Evolutionary conservation across 495 filamentous ascomycete species (phyloP).

Genomic region (Tuber aestivum): DNA sequence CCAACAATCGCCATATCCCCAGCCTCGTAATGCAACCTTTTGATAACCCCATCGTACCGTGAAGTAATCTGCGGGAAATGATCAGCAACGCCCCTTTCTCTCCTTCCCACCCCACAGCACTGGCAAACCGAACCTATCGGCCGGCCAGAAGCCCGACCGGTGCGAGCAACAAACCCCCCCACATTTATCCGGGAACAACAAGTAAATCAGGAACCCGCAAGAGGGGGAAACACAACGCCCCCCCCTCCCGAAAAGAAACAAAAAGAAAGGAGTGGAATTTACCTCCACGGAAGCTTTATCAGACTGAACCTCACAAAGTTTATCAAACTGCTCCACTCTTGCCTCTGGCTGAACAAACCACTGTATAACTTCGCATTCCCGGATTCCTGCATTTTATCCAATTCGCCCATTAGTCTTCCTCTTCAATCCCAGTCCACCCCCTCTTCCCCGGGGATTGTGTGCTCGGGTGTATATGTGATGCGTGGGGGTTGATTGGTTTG

Average conservation of each 20-base stretch:
- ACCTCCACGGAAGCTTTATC: conserved; percentile 98
- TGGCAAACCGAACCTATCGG: not conserved
- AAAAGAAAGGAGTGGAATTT: conserved; percentile 9
- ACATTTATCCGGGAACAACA: not conserved
- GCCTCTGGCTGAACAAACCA: conserved; percentile 98
- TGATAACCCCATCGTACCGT: conserved; percentile 88
- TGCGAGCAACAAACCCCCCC: conserved; percentile 14
- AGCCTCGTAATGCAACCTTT: conserved; percentile 89
- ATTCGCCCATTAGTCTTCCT: conserved; percentile 6
- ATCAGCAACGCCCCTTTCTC: not conserved
- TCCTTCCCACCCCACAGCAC: not conserved
- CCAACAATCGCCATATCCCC: conserved; percentile 95
- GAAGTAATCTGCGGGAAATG: conserved; percentile 66
- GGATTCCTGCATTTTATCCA: conserved; percentile 61
- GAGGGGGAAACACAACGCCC: not conserved
- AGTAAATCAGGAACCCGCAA: not conserved
- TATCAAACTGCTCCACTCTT: conserved; percentile 95
- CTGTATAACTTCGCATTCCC: conserved; percentile 97
- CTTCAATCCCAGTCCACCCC: conserved; percentile 2
- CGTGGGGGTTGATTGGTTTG: not conserved
- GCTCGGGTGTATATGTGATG: not conserved
- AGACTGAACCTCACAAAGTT: conserved; percentile 93
- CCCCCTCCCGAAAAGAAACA: not conserved
- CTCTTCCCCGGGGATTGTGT: conserved; percentile 3
- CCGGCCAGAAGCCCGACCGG: conserved; percentile 19